Evolutionary conservation across 2,329 filamentous ascomycete species (phyloP).

Genomic region (Phoma sp.): DNA sequence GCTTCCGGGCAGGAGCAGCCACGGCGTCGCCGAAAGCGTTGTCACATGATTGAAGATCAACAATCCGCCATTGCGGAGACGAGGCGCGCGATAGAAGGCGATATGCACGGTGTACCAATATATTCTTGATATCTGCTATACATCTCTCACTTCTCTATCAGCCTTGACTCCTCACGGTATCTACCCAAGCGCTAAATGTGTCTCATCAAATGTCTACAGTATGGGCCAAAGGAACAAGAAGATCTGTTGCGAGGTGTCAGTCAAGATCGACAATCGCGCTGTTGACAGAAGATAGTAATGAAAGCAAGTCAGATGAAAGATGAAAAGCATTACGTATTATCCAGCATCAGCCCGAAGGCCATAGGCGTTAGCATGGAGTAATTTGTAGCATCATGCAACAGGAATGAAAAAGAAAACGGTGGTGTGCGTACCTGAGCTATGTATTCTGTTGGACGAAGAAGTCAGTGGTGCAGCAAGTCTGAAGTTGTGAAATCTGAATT

Average conservation of each 20-base stretch:
- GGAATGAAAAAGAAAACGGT: conserved; percentile 1
- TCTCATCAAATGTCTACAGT: background rate
- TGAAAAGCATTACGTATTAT: conserved; percentile 49
- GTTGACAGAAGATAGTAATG: background rate
- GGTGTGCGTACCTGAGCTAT: conserved; percentile 18
- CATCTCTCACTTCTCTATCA: background rate
- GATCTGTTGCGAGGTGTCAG: conserved; percentile 5
- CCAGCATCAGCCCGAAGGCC: conserved; percentile 44
- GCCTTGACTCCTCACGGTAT: background rate
- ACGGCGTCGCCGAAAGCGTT: conserved; percentile 12
- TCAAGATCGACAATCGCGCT: conserved; percentile 1
- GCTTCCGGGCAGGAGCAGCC: conserved; percentile 3
- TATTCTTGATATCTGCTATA: conserved; percentile 1
- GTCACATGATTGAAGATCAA: conserved; percentile 3
- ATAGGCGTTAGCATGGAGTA: conserved; percentile 51
- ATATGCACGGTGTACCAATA: background rate
- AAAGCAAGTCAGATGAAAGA: conserved; percentile 48
- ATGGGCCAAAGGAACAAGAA: background rate
- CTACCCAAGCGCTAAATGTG: background rate
- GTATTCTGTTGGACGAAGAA: background rate
- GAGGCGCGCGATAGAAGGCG: background rate
- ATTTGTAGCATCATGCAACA: conserved; percentile 44
- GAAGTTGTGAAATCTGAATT: conserved; percentile 8
- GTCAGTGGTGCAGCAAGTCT: background rate
- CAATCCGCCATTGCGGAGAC: conserved; percentile 9